phyloP scores from a whole-genome alignment of 768 basidiomycete genomes.

The Amanita subjunquillea region DNA sequence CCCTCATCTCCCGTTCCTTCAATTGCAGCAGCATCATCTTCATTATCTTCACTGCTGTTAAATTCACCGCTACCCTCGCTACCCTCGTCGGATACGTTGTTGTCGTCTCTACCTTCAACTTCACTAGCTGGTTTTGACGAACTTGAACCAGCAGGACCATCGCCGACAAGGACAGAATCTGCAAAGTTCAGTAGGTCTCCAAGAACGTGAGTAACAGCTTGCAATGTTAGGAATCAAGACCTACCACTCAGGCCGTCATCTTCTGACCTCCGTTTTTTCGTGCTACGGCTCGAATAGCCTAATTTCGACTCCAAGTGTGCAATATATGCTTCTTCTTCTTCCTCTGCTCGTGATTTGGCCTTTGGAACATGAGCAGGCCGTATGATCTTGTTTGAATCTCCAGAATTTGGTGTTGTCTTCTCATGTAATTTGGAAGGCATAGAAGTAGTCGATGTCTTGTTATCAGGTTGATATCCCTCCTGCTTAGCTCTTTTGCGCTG shows the following conservation, averaged over 20 bases:
- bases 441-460: not conserved
- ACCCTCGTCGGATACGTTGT: slow-evolving; percentile 17
- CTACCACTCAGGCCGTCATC: slow-evolving; percentile 77
- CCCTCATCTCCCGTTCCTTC: slow-evolving; percentile 9
- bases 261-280: slow-evolving; percentile 28
- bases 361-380: not conserved
- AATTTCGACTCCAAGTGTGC: slow-evolving; percentile 73
- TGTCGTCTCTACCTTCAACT: slow-evolving; percentile 13
- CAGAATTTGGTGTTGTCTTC: not conserved
- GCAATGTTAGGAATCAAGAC: slow-evolving; percentile 9
- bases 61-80: slow-evolving; percentile 10
- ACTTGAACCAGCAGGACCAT: not conserved
- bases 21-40: not conserved
- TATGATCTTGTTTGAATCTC: not conserved
- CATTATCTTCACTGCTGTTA: slow-evolving; percentile 3
- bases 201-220: not conserved
- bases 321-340: slow-evolving; percentile 80
- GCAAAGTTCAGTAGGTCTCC: slow-evolving; percentile 49
- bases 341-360: slow-evolving; percentile 19
- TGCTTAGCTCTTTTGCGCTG: slow-evolving; percentile 38
- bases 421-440: not conserved
- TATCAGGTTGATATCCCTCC: not conserved
- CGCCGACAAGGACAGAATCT: slow-evolving; percentile 19
- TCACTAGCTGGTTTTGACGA: slow-evolving; percentile 1
- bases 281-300: slow-evolving; percentile 37